These are phyloP conservation scores for Mikania micrantha DNA, from an alignment of 129 eudicot species.

Conservation along the genomic window DNA sequence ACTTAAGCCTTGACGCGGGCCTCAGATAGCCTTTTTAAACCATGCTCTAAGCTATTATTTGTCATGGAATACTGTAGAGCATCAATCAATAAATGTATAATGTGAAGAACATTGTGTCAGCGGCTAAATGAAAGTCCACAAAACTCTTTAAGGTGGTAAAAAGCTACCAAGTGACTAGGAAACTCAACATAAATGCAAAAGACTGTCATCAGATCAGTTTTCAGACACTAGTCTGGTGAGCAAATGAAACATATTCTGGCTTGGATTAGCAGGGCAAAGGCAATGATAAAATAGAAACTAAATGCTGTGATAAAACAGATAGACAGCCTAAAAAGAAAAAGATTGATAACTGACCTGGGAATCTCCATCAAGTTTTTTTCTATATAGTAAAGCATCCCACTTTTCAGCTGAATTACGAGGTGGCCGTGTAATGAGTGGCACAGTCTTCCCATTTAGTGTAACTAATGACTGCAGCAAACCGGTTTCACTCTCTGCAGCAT, in stretches of 20 bases:
- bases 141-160: background rate
- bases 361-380: conserved; percentile 78
- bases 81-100: background rate
- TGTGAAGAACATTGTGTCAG: background rate
- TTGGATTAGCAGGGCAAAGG: background rate
- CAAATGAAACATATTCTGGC: background rate
- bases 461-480: conserved; percentile 73
- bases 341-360: conserved; percentile 53
- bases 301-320: too few relatives aligned
- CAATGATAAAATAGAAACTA: background rate
- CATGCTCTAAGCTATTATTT: background rate
- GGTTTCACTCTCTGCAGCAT: conserved; percentile 99
- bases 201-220: background rate
- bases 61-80: background rate
- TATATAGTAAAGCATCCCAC: conserved; percentile 95
- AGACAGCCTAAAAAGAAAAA: background rate
- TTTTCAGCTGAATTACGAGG: conserved; percentile 83
- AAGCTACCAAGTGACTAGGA: background rate
- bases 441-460: conserved; percentile 60
- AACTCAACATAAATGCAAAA: background rate
- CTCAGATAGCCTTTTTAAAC: too few relatives aligned
- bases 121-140: background rate
- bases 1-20: too few relatives aligned
- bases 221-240: background rate
- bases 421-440: conserved; percentile 84